Conservation (phyloP, 1,284 basidiomycete genomes). For the Trametes pubescens region DNA sequence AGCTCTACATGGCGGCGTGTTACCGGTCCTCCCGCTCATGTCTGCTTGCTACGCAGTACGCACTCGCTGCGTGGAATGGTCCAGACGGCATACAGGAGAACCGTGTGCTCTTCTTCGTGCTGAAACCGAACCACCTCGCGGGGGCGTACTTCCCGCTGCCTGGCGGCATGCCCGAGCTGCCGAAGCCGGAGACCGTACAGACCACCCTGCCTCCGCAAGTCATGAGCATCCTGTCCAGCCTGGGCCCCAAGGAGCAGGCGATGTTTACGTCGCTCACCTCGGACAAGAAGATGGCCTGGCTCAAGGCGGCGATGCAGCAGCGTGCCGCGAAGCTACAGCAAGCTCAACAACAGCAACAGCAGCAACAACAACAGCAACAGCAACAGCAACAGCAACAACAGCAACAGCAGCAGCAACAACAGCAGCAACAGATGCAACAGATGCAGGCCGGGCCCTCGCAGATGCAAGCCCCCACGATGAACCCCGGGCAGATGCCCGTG, state of each 20-base stretch:
- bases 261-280: background rate
- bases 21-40: background rate
- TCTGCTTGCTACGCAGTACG: slow-evolving; percentile 53
- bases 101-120: slow-evolving; percentile 62
- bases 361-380: slow-evolving; percentile 32
- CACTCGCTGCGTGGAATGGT: slow-evolving; percentile 60
- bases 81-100: slow-evolving; percentile 52
- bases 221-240: background rate
- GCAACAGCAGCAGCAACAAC: slow-evolving; percentile 42
- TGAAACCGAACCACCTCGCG: slow-evolving; percentile 43
- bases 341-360: slow-evolving; percentile 29
- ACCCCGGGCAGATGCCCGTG: background rate
- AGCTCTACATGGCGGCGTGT: slow-evolving; percentile 25
- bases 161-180: slow-evolving; percentile 66
- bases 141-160: slow-evolving; percentile 63
- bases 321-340: slow-evolving; percentile 12
- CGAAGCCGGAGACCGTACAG: slow-evolving; percentile 37
- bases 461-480: slow-evolving; percentile 10
- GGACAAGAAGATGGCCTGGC: slow-evolving; percentile 10
- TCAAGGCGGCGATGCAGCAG: slow-evolving; percentile 5
- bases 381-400: slow-evolving; percentile 34
- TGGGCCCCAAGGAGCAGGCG: slow-evolving; percentile 7
- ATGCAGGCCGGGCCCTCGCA: slow-evolving; percentile 30
- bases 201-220: slow-evolving; percentile 8
- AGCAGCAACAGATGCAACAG: slow-evolving; percentile 20